Base-by-base conservation (phyloP, 75 land plant species). In the Cryptomeria japonica region DNA sequence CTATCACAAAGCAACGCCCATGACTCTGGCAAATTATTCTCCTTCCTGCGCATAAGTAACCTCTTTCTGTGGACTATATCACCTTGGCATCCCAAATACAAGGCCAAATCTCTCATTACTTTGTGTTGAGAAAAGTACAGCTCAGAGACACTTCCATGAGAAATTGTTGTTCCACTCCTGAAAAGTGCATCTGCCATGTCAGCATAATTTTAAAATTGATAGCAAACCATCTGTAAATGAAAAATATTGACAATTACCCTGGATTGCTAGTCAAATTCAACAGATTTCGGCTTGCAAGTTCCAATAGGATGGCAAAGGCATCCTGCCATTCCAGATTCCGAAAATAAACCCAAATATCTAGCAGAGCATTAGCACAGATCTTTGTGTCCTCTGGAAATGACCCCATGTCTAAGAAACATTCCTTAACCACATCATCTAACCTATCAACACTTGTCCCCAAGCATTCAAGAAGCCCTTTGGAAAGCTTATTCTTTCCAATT, bases 341-440 rank as follows among this genome's bases (percentile, higher is more conserved):
- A 1, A 89, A 72, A 79, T 92, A 92, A 86, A 92, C 89, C 96
- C 96, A 94, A 38, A 94, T 84, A 72, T 90, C 92, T 80, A 94
- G 86, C 0, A 94, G 90, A 1, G 92, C 86, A 88, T 91, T 93
- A 22, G 91, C 90, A 16, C 91, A 92, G 39, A 94, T 92, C 70
- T 89, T 93, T 77, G 88, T 92, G 89, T 93, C 93, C 80, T 93
- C 94, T 0, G 93, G 94, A 86, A 94, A 93, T 14, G 91, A 76
- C 5, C 92, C 94, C 84, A 94, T 84, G 53, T 94, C 94, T 61
- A 93, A 80, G 89, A 93, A 94, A 61, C 96, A 94, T 76, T 93
- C 93, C 83, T 88, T 87, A 2, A 87, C 92, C 37, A 51, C 0
- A 36, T 61, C 75, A 36, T 61, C 42, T 87, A 93, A 78, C 75